Evolutionary conservation across 2,329 filamentous ascomycete species (phyloP).

Genomic region (Xylariaceae sp.): DNA sequence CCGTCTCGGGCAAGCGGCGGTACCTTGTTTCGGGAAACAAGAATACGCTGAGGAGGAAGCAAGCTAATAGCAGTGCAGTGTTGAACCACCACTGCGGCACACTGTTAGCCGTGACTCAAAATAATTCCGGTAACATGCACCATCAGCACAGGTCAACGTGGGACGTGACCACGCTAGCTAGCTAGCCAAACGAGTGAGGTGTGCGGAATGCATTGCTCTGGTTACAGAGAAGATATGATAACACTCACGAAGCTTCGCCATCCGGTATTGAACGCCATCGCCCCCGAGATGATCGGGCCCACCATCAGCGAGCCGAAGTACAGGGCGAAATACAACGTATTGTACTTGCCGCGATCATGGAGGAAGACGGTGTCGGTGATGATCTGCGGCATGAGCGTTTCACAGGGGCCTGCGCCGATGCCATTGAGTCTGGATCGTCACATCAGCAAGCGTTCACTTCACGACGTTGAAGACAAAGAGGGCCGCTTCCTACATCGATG

Average conservation of each 20-base stretch:
- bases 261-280: slow-evolving; percentile 23
- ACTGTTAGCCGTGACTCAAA: slow-evolving; percentile 49
- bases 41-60: slow-evolving; percentile 49
- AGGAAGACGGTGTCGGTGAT: slow-evolving; percentile 28
- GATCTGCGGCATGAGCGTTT: slow-evolving; percentile 32
- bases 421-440: slow-evolving; percentile 17
- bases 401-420: slow-evolving; percentile 27
- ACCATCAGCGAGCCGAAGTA: slow-evolving; percentile 30
- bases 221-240: too few species aligned
- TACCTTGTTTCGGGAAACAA: slow-evolving; percentile 62
- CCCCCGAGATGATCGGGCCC: slow-evolving; percentile 30
- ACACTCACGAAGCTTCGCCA: slow-evolving; percentile 26
- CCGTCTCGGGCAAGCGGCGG: slow-evolving; percentile 38
- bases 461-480: too few species aligned
- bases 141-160: too few species aligned
- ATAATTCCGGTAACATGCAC: too few species aligned
- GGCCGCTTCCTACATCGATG: slow-evolving; percentile 20
- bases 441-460: background rate
- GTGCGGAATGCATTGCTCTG: too few species aligned
- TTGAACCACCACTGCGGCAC: slow-evolving; percentile 11
- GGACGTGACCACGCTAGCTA: too few species aligned
- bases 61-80: slow-evolving; percentile 46
- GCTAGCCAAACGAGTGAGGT: too few species aligned
- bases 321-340: slow-evolving; percentile 25
- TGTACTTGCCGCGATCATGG: slow-evolving; percentile 25